Evolutionary conservation across 2,329 filamentous ascomycete genomes (phyloP), one percentile per base, ranked within the genome.

Genomic region (Clonostachys rhizophaga): DNA sequence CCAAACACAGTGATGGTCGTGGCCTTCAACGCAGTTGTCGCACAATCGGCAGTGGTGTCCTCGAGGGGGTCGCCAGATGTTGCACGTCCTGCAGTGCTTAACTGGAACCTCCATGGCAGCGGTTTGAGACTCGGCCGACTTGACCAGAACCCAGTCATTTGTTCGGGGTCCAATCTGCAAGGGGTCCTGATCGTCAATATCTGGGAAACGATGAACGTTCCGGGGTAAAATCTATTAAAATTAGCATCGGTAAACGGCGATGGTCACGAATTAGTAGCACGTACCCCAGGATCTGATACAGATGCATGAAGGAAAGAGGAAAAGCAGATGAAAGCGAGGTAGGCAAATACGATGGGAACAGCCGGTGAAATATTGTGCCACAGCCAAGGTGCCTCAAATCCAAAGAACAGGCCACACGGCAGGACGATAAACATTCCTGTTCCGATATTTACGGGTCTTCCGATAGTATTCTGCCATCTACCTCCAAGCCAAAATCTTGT

Each of bases 1-100:
- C 94, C 94, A 99, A 14, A 97, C 91, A 60, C 94, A 99, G 68
- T 99, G 94, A 61, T 99, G 94, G 61, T 99, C 94, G 55, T 96
- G 90, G 0, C 91, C 96, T 67, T 99, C 94, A 50, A 99, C 82
- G 64, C 94, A 99, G 65, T 95, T 96, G 68, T 99, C 92, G 69
- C 94, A 99, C 30, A 96, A 79, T 48, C 94, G 88, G 68, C 94
- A 99, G 69, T 99, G 94, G 62, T 99, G 95, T 49, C 90, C 91
- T 49, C 94, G 88, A 30, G 92, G 91, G 35, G 94, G 94, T 3
- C 94, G 87, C 94, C 94, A 99, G 55, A 99, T 91, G 60, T 91
- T 91, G 74, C 94, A 99, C 16, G 91, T 95, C 63, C 91, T 92
- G 79, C 94, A 99, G 70, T 95, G 96, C 70, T 99, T 97, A 51